Evolutionary conservation across 305 asterid genomes (phyloP).

Genomic region (Fraxinus sp.): DNA sequence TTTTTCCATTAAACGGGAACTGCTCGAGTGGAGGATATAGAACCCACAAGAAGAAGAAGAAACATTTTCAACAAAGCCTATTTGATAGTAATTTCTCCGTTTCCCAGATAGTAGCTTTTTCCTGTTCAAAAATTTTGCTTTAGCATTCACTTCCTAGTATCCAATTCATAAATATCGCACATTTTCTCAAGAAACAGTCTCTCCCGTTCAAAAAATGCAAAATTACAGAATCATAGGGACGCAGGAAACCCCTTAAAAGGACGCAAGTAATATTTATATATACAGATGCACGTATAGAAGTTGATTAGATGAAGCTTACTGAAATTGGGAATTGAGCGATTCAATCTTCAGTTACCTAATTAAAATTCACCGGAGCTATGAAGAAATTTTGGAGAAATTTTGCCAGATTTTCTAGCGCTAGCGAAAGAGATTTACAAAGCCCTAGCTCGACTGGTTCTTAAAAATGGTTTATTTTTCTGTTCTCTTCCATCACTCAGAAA

Average conservation of each 20-base stretch:
- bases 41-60: background rate
- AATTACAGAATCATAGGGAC: background rate
- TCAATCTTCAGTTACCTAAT: background rate
- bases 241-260: background rate
- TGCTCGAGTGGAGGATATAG: background rate
- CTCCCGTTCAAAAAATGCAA: conserved; percentile 1
- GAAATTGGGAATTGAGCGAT: background rate
- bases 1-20: background rate
- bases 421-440: conserved; percentile 21
- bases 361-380: background rate
- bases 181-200: conserved; percentile 8
- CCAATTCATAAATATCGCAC: background rate
- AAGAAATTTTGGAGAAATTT: background rate
- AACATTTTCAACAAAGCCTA: conserved; percentile 2
- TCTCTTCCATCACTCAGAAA: background rate
- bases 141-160: background rate
- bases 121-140: background rate
- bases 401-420: background rate
- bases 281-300: background rate
- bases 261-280: background rate
- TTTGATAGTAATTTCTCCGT: background rate
- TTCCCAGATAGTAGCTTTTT: background rate
- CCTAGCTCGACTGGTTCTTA: conserved; percentile 17
- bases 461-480: background rate
- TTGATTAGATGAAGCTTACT: conserved; percentile 12